Evolutionary conservation across 768 basidiomycete genomes (phyloP), one percentile per base, ranked within the genome.

Genomic region (Termitomyces sp.): DNA sequence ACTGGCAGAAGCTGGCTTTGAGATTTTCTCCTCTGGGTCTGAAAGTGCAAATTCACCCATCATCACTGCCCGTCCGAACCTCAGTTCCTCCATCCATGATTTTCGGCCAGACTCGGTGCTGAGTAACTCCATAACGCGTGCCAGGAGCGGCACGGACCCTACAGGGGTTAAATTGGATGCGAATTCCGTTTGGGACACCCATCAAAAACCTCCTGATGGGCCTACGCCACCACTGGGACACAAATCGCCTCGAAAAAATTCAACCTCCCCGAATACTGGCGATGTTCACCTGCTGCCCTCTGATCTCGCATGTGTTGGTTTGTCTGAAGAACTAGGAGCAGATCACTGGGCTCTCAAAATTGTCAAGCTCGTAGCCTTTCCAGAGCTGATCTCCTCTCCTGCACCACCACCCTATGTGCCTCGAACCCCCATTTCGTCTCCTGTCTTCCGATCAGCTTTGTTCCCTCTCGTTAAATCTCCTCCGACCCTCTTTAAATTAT

Each of bases 321-420:
- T 91, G 27, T 82, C 83, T 40, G 85, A 88, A 64, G 85, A 87
- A 60, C 75, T 75, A 32, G 76, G 77, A 47, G 81, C 84, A 34
- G 86, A 89, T 57, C 79, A 82, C 49, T 92, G 90, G 90, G 81
- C 82, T 24, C 78, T 87, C 60, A 91, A 92, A 74, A 81, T 92
- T 43, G 76, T 92, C 59, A 89, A 90, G 71, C 78, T 91, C 14
- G 78, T 92, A 39, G 88, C 89, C 6, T 91, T 84, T 68, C 87
- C 88, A 0, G 88, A 90, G 59, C 78, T 91, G 53, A 85, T 88
- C 32, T 76, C 79, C n/a, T 50, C 69, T 39, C 60, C 67, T 33
- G 32, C 69, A 18, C 64, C 62, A 9, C 55, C 63, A 20, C 53
- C 58, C 20, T 55, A 50, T n/a, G 26, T 46, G 32, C 53, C 57